Evolutionary conservation across 139 green algal genomes (phyloP), one percentile per base, ranked within the genome.

Genomic region (Picocystis salinarum): DNA sequence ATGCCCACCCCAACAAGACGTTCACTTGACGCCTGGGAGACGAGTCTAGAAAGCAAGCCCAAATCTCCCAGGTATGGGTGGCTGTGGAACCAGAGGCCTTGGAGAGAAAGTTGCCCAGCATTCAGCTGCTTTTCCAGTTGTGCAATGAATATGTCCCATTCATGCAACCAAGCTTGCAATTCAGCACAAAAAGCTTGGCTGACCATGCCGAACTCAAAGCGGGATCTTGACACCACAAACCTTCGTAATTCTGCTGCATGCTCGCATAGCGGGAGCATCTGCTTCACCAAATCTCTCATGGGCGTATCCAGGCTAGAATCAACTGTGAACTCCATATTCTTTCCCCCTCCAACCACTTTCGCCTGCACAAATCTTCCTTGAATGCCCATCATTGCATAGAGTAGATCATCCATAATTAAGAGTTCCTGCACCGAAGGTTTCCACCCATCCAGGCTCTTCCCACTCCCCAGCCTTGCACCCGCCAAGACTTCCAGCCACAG

Each of bases 231-330:
- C 61, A 91, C 82, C 33, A 80, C 67, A 59, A 80, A 93, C 4
- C 79, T 66, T 53, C 67, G 45, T 19, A 93, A 39, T 6, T 67
- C 42, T 4, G 54, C 66, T 15, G 72, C 71, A 48, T 70, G 70
- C 53, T 91, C 74, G 46, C 76, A 86, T 13, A 93, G 53, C 7
- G 81, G 78, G 47, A 92, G 65, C 67, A 93, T 67, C 31, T 61
- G 58, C 36, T 62, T 47, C 31, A 72, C 58, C 45, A 85, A 62
- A 59, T 80, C 73, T 40, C 49, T 24, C 29, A 78, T 34, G 15
- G 58, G 47, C 0, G 59, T 58, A 44, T 87, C 71, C 46, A 81
- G 52, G 18, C 54, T 47, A 13, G 42, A 34, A 0, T 53, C 45
- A 28, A 82, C 24, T 9, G 34, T 33, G 28, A 72, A 87, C 12